A percentile compares a stretch with the other conserved stretches of the same genome.
phyloP scores from a whole-genome alignment of 2,329 filamentous ascomycete species.

The Grosmannia clavigera region DNA sequence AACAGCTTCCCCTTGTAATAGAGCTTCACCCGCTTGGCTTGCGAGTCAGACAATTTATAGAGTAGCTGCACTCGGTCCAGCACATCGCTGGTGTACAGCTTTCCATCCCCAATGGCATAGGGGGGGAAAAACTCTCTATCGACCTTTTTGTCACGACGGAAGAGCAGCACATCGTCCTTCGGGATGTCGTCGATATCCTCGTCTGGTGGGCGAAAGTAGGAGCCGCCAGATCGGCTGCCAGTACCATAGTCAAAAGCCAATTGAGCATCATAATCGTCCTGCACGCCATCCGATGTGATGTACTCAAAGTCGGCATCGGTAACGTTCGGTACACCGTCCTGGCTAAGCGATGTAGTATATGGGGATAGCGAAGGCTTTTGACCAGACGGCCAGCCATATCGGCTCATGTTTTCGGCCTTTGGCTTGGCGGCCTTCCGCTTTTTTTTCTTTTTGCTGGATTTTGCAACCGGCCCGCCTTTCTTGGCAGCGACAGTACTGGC shows the following conservation, averaged over 20 bases:
- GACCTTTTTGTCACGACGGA: slow-evolving; percentile 54
- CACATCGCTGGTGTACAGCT: slow-evolving; percentile 54
- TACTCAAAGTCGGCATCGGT: slow-evolving; percentile 70
- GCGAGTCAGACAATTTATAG: slow-evolving; percentile 46
- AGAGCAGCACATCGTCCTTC: slow-evolving; percentile 58
- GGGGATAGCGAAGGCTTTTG: slow-evolving; percentile 29
- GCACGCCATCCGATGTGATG: slow-evolving; percentile 66
- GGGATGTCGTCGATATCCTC: slow-evolving; percentile 18
- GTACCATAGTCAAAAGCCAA: not conserved
- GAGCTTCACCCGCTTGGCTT: slow-evolving; percentile 46
- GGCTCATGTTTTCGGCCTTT: slow-evolving; percentile 29
- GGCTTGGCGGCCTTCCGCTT: slow-evolving; percentile 13
- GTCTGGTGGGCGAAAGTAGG: slow-evolving; percentile 8
- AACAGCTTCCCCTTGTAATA: slow-evolving; percentile 62
- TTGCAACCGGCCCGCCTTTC: slow-evolving; percentile 10
- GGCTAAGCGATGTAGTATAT: slow-evolving; percentile 31
- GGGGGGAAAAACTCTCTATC: slow-evolving; percentile 63
- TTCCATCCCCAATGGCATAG: slow-evolving; percentile 62
- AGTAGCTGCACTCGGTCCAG: slow-evolving; percentile 54
- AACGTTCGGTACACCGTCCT: slow-evolving; percentile 39
- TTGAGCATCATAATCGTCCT: slow-evolving; percentile 19
- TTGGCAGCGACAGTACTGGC: slow-evolving; percentile 22
- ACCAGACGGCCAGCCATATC: slow-evolving; percentile 35
- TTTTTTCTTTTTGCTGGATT: slow-evolving; percentile 6
- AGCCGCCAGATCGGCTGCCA: slow-evolving; percentile 7